Evolutionary conservation across 306 rosid species (phyloP).

Genomic region (Prunus mongolica): DNA sequence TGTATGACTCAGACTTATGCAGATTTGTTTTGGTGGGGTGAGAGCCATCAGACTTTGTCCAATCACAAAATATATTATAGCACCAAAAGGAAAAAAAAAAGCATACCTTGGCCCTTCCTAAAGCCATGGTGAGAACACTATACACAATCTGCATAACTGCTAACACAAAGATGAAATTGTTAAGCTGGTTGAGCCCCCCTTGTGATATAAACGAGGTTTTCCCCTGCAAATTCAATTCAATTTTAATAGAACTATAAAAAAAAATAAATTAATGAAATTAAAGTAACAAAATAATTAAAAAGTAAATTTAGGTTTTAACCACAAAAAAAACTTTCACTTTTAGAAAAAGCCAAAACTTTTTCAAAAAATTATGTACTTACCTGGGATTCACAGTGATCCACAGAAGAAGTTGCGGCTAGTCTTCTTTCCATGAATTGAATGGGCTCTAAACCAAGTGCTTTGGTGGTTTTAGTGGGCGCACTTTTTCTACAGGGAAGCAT

Average conservation of each 20-base stretch:
- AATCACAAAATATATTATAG: too few relatives aligned
- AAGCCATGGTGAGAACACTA: constrained; percentile 55
- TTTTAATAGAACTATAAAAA: neutral
- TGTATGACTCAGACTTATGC: too few relatives aligned
- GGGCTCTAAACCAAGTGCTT: constrained; percentile 18
- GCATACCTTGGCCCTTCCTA: constrained; percentile 56
- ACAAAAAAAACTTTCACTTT: too few relatives aligned
- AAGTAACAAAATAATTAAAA: neutral
- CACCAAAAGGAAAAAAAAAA: too few relatives aligned
- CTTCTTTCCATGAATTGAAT: constrained; percentile 9
- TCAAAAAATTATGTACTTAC: neutral
- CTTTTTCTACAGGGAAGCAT: constrained; percentile 55
- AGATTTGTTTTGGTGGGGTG: neutral
- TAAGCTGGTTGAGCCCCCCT: constrained; percentile 51
- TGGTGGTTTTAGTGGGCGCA: constrained; percentile 18
- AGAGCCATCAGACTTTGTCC: neutral
- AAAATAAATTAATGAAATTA: neutral
- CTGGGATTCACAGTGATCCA: constrained; percentile 37
- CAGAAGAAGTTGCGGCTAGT: constrained; percentile 5
- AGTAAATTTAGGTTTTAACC: too few relatives aligned
- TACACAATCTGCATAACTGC: constrained; percentile 61
- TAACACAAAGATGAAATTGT: constrained; percentile 46
- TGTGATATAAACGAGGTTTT: constrained; percentile 46
- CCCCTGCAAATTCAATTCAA: constrained; percentile 32
- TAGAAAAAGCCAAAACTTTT: too few relatives aligned